phyloP scores from a whole-genome alignment of 345 rosid genomes.

The Euclidium syriacum region DNA sequence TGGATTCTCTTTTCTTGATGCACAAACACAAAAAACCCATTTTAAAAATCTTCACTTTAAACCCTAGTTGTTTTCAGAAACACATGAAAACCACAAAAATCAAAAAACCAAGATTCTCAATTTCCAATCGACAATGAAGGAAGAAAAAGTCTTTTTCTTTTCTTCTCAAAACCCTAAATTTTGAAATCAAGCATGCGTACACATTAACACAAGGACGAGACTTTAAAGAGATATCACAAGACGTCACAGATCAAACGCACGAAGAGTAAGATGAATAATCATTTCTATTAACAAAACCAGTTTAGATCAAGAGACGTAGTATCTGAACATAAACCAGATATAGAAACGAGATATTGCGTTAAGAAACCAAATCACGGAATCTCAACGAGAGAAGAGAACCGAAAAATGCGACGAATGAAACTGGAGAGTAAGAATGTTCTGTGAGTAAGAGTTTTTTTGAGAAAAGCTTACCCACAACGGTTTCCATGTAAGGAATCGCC shows the following conservation, averaged over 20 bases:
- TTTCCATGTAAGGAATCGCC: slow-evolving; percentile 91
- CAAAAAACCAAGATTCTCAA: not conserved
- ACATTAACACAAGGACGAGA: not conserved
- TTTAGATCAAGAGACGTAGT: slow-evolving; percentile 2
- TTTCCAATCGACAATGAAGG: not conserved
- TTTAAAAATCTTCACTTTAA: not conserved
- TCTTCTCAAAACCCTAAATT: not conserved
- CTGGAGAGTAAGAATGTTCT: not conserved
- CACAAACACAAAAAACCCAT: not conserved
- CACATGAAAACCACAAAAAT: not conserved
- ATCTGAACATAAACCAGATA: not conserved
- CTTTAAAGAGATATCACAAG: not conserved
- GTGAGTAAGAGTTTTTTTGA: not conserved
- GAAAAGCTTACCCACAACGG: slow-evolving; percentile 72
- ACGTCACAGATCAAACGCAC: slow-evolving; percentile 13
- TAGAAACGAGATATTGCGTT: slow-evolving; percentile 5
- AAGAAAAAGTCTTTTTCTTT: not conserved
- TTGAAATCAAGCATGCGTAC: not conserved
- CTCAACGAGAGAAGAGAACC: not conserved
- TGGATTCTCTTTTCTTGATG: too few species aligned
- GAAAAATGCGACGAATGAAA: not conserved
- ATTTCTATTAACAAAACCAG: not conserved
- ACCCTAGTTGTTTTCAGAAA: not conserved
- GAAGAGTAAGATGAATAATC: not conserved
- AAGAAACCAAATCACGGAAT: not conserved